Percentiles rank a stretch among this genome's conserved stretches.
Evolutionary conservation across 805 yeast species (phyloP).

Genomic region (Metschnikowia amazonensis): DNA sequence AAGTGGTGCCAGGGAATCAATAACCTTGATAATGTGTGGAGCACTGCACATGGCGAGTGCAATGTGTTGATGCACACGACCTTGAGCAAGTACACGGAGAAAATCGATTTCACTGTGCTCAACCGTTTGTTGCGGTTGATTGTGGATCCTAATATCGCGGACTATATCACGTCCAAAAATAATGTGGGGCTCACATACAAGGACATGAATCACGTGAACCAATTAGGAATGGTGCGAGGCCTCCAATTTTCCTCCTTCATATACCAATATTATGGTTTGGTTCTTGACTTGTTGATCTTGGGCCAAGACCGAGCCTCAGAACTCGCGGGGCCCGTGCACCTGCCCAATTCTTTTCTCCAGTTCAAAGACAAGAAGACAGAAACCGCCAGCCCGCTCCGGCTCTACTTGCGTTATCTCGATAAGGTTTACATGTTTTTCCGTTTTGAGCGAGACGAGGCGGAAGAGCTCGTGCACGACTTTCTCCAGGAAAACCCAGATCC

Average conservation of each 20-base stretch:
- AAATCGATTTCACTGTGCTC: conserved; percentile 80
- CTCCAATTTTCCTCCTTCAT: conserved; percentile 87
- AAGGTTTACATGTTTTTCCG: conserved; percentile 75
- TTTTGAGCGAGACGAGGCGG: conserved; percentile 68
- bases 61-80: conserved; percentile 82
- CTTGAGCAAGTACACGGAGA: conserved; percentile 69
- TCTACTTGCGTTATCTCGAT: conserved; percentile 81
- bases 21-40: conserved; percentile 77
- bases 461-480: conserved; percentile 70
- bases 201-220: conserved; percentile 93
- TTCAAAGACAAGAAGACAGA: conserved; percentile 59
- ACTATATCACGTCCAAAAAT: conserved; percentile 88
- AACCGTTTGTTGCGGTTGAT: conserved; percentile 77
- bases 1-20: conserved; percentile 94
- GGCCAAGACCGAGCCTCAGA: conserved; percentile 87
- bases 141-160: conserved; percentile 89
- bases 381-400: conserved; percentile 66
- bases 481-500: conserved; percentile 89
- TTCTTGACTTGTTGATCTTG: conserved; percentile 72
- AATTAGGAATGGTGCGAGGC: conserved; percentile 84
- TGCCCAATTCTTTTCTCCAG: conserved; percentile 77
- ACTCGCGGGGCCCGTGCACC: conserved; percentile 70
- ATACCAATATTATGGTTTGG: conserved; percentile 84
- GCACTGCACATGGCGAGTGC: conserved; percentile 64
- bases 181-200: conserved; percentile 79